Evolutionary conservation across 441 rosid genomes (phyloP).

Genomic region (Cnidoscolus chayamansa): DNA sequence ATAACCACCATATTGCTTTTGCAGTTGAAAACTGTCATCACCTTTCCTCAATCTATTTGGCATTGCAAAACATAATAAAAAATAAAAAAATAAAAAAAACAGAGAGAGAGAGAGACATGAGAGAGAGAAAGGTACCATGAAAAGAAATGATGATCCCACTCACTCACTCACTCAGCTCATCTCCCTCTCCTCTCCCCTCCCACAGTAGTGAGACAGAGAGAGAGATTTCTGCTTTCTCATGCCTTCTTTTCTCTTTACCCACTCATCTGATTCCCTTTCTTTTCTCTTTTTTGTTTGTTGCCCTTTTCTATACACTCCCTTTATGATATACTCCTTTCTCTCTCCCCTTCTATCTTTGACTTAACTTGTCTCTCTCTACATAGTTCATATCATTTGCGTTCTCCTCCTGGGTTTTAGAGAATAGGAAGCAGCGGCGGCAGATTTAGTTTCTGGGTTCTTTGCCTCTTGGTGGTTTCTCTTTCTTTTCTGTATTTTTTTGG

Average conservation of each 20-base stretch:
- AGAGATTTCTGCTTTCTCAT: constrained; percentile 17
- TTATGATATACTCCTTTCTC: not conserved
- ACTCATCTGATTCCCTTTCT: constrained; percentile 24
- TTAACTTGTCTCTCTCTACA: not conserved
- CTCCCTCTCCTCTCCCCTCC: not conserved
- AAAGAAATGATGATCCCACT: constrained; percentile 13
- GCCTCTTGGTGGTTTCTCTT: constrained; percentile 12
- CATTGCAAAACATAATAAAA: not conserved
- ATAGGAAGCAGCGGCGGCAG: not conserved
- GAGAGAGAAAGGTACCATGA: not conserved
- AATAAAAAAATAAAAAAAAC: too few relatives aligned
- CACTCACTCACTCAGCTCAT: not conserved
- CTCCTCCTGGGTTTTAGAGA: constrained; percentile 12
- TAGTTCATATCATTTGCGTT: constrained; percentile 8
- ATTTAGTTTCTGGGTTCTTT: constrained; percentile 11
- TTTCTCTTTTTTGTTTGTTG: too few relatives aligned
- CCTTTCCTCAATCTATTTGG: constrained; percentile 22
- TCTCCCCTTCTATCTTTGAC: not conserved
- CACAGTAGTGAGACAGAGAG: not conserved
- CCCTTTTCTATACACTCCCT: too few relatives aligned
- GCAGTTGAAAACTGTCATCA: constrained; percentile 28
- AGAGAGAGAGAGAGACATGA: not conserved
- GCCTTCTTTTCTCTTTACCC: constrained; percentile 16
- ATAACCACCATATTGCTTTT: constrained; percentile 24
- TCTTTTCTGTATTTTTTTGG: not conserved